Conservation (phyloP, 202 grass and related monocot genomes). For the Schoenoplectus tabernaemontani region DNA sequence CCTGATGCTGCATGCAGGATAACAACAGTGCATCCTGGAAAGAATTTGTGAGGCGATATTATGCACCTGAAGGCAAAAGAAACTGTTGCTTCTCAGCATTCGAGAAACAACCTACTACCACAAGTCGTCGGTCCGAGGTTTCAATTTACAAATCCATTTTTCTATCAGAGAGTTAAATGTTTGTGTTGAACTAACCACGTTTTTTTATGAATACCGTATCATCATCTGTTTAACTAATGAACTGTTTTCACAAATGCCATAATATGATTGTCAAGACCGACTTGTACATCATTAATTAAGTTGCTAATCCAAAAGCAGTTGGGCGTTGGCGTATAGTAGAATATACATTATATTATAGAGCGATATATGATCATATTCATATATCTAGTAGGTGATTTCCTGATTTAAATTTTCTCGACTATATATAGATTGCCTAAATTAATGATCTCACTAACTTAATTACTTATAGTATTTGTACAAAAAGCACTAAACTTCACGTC, state of each 20-base stretch:
- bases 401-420: too few relatives aligned
- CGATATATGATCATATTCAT: too few relatives aligned
- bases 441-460: too few relatives aligned
- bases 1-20: neutral
- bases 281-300: neutral
- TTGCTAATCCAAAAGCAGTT: neutral
- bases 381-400: neutral
- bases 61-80: neutral
- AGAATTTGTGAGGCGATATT: neutral
- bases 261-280: neutral
- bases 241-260: neutral
- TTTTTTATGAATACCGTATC: neutral
- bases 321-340: neutral
- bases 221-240: neutral
- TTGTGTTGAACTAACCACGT: neutral
- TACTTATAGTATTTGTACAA: too few relatives aligned
- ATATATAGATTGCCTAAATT: neutral
- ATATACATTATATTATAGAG: neutral
- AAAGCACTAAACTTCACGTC: neutral
- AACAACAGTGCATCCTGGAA: neutral
- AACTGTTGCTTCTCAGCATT: neutral
- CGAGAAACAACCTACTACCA: neutral
- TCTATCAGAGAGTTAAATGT: neutral
- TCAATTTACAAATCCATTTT: neutral
- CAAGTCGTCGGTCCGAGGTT: neutral